Base-by-base conservation (phyloP, 306 rosid species). In the Ochetophila trinervis region DNA sequence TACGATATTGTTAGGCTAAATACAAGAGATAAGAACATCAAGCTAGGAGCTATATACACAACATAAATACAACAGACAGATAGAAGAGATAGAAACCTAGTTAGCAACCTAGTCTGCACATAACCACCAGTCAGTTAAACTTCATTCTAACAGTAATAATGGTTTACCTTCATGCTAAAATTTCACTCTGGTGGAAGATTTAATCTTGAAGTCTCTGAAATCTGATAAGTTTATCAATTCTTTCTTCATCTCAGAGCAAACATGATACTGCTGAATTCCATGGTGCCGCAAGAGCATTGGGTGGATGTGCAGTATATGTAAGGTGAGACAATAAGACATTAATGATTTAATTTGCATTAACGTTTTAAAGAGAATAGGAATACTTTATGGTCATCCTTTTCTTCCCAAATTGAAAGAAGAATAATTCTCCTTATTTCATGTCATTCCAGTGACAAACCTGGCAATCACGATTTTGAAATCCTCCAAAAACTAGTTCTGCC, bases 201-300 rank as follows among this genome's bases (percentile, higher is more conserved):
- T 32, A 27, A 7, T 9, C 19, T 6, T 14, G 4, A 21, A 30
- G 13, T 34, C 23, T 14, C 1, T 17, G 52, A 21, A 52, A 61
- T 65, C 48, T 65, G 2, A 27, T 27, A 44, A 36, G 47, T 20
- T 23, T 27, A 44, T 57, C 63, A 21, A 11, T 11, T 53, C 55
- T 62, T 50, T 80, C n/a, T 53, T 34, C 5, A 16, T 62, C 36
- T 9, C 71, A 89, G 94, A 84, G 89, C 76, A 83, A 83, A 62
- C 95, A 90, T 47, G 79, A 79, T 27, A 82, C 91, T 1, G 89
- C 91, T 0, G 88, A 85, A 36, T 90, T 87, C 76, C 97, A 87
- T 74, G 95, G 86, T 62, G 89, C 91, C 74, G 88, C 91, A 57
- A 85, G 97, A 82, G 97, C 97, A 57, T 71, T 87, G 49, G 86